phyloP scores from a whole-genome alignment of 495 filamentous ascomycete genomes.

The Cryomyces minteri region DNA sequence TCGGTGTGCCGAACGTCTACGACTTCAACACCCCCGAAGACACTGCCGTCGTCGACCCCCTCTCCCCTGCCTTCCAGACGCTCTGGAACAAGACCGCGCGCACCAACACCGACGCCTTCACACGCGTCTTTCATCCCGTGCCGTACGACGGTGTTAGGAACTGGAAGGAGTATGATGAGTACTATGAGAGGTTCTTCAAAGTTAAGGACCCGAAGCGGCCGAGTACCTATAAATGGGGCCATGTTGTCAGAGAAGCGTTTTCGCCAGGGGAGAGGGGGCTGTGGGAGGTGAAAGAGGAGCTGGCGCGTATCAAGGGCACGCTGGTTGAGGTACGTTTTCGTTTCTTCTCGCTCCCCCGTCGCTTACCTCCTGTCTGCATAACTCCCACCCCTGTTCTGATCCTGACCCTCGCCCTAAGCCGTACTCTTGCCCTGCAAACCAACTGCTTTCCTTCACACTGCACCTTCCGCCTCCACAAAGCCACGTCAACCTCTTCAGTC shows the following conservation, averaged over 20 bases:
- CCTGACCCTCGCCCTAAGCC: too few relatives aligned
- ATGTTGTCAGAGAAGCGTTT: slow-evolving; percentile 73
- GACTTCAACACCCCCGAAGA: slow-evolving; percentile 70
- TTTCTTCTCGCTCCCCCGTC: slow-evolving; percentile 33
- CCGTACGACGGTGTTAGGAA: slow-evolving; percentile 63
- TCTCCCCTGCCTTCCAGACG: slow-evolving; percentile 43
- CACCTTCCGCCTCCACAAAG: too few relatives aligned
- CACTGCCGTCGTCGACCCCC: slow-evolving; percentile 53
- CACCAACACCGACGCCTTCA: slow-evolving; percentile 74
- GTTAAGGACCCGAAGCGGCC: slow-evolving; percentile 29
- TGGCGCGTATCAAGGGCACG: slow-evolving; percentile 57
- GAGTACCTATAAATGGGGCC: slow-evolving; percentile 50
- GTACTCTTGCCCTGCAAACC: too few relatives aligned
- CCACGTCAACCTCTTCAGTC: too few relatives aligned
- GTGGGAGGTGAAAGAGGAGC: slow-evolving; percentile 61
- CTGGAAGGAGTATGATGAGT: slow-evolving; percentile 76
- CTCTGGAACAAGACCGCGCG: slow-evolving; percentile 59
- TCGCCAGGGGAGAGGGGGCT: slow-evolving; percentile 38
- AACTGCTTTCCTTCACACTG: too few relatives aligned
- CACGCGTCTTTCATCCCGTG: slow-evolving; percentile 70
- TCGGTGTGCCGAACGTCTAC: slow-evolving; percentile 54
- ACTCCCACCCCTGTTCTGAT: too few relatives aligned
- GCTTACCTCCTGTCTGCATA: too few relatives aligned
- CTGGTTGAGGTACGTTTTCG: slow-evolving; percentile 53
- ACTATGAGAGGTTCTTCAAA: slow-evolving; percentile 55